A percentile compares a stretch with the other conserved stretches of the same genome.
Conservation (phyloP, 2,329 filamentous ascomycete species). For the Colletotrichum sp. region DNA sequence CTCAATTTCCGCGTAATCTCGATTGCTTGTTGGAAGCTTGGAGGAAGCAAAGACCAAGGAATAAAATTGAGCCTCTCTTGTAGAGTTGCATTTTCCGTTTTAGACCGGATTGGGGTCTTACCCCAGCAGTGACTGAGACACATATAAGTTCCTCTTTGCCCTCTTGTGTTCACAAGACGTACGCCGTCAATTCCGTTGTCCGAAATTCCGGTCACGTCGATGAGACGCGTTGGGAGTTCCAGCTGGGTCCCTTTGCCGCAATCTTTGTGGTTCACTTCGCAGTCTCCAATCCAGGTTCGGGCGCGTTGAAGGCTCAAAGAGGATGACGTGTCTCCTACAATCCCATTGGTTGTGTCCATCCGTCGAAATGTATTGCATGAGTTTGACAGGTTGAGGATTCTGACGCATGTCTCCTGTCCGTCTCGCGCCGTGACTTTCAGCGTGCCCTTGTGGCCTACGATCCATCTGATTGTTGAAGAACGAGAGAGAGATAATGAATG, state of each 20-base stretch:
- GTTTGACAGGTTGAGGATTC: background rate
- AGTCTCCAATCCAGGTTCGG: background rate
- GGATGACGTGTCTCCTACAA: background rate
- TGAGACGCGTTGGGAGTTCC: background rate
- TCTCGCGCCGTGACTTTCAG: background rate
- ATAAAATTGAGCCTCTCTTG: background rate
- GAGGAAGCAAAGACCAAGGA: background rate
- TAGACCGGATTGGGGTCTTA: background rate
- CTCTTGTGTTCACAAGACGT: background rate
- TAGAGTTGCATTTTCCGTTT: background rate
- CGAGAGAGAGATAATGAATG: accelerated
- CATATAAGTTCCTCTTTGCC: background rate
- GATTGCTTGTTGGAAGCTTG: background rate
- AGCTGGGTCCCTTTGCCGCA: background rate
- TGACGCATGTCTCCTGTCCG: background rate
- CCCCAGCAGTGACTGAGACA: slow-evolving; percentile 7
- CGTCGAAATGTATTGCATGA: background rate
- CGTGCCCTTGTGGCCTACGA: background rate
- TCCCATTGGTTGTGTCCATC: background rate
- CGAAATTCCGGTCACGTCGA: background rate
- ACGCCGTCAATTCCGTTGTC: background rate
- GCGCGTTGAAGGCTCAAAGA: background rate
- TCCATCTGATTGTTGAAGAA: background rate
- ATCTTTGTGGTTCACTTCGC: background rate
- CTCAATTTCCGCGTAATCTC: background rate